Conservation (phyloP, 2,329 filamentous ascomycete genomes). For the Aspergillus sp. region DNA sequence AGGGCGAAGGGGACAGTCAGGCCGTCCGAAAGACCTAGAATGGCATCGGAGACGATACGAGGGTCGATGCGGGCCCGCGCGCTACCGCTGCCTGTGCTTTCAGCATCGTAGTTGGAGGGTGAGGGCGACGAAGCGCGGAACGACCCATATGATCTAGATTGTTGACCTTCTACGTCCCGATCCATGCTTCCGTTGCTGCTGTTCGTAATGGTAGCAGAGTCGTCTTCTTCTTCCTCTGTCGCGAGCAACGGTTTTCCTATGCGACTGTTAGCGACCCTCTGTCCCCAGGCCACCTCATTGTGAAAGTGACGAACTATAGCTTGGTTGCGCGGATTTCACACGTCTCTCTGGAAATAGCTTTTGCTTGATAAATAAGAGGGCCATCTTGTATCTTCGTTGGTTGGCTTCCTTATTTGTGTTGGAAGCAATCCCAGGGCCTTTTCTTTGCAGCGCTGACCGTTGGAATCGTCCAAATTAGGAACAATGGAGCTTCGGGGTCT, state of each 20-base stretch:
- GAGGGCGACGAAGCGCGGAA: slow-evolving; percentile 28
- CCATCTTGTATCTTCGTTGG: slow-evolving; percentile 25
- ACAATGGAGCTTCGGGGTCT: not conserved
- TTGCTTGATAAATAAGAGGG: slow-evolving; percentile 40
- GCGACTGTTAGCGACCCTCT: slow-evolving; percentile 1
- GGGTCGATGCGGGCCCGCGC: slow-evolving; percentile 40
- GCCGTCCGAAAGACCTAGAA: slow-evolving; percentile 75
- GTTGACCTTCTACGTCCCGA: slow-evolving; percentile 36
- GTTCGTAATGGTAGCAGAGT: slow-evolving; percentile 17
- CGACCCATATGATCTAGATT: slow-evolving; percentile 34
- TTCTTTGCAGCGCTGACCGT: not conserved
- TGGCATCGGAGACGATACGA: slow-evolving; percentile 58
- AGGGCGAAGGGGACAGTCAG: slow-evolving; percentile 78
- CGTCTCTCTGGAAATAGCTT: slow-evolving; percentile 34
- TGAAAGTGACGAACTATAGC: slow-evolving; percentile 17
- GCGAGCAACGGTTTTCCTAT: slow-evolving; percentile 35
- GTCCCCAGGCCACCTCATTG: not conserved
- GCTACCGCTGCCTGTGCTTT: slow-evolving; percentile 20
- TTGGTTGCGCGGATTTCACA: slow-evolving; percentile 4
- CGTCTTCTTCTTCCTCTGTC: slow-evolving; percentile 20
- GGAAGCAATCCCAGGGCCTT: not conserved
- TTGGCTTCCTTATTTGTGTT: not conserved
- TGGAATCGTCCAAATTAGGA: not conserved
- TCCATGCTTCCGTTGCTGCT: slow-evolving; percentile 22
- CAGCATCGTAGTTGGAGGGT: slow-evolving; percentile 20